phyloP scores from a whole-genome alignment of 2,329 filamentous ascomycete species.

The Teratosphaeria nubilosa region DNA sequence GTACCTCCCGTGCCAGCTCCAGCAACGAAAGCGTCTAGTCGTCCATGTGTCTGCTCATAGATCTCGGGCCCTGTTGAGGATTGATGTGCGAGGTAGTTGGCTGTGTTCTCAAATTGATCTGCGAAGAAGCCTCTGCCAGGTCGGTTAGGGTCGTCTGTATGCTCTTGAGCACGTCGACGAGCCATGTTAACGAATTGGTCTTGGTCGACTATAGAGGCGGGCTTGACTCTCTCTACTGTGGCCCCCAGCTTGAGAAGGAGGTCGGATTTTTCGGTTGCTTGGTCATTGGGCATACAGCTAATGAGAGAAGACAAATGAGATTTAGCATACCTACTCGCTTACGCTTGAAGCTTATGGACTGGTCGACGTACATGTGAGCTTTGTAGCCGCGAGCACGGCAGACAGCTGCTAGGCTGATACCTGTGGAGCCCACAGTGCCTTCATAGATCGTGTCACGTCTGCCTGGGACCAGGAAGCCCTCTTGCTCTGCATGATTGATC shows the following conservation, averaged over 20 bases:
- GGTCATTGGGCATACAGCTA: conserved; percentile 87
- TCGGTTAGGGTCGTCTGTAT: conserved; percentile 49
- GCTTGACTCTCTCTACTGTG: conserved; percentile 79
- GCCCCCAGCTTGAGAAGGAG: conserved; percentile 84
- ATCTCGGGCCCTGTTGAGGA: conserved; percentile 84
- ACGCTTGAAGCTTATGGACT: not conserved
- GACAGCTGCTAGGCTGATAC: conserved; percentile 85
- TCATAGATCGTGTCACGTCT: conserved; percentile 94
- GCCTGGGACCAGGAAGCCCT: conserved; percentile 64
- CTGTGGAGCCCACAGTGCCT: conserved; percentile 91
- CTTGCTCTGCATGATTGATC: conserved; percentile 69
- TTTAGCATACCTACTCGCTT: not conserved
- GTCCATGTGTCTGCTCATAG: conserved; percentile 61
- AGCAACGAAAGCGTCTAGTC: conserved; percentile 77
- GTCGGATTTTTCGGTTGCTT: conserved; percentile 78
- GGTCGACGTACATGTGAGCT: conserved; percentile 62
- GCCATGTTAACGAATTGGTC: conserved; percentile 93
- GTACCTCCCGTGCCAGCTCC: conserved; percentile 94
- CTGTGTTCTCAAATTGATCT: conserved; percentile 86
- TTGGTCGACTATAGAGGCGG: conserved; percentile 86
- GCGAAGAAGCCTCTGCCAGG: conserved; percentile 80
- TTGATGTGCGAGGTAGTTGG: conserved; percentile 82
- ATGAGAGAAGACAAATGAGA: not conserved
- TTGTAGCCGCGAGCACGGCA: conserved; percentile 81
- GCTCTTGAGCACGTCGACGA: conserved; percentile 61